Base-by-base conservation (phyloP, 169 alveolate species). In the Eimeria necatrix region DNA sequence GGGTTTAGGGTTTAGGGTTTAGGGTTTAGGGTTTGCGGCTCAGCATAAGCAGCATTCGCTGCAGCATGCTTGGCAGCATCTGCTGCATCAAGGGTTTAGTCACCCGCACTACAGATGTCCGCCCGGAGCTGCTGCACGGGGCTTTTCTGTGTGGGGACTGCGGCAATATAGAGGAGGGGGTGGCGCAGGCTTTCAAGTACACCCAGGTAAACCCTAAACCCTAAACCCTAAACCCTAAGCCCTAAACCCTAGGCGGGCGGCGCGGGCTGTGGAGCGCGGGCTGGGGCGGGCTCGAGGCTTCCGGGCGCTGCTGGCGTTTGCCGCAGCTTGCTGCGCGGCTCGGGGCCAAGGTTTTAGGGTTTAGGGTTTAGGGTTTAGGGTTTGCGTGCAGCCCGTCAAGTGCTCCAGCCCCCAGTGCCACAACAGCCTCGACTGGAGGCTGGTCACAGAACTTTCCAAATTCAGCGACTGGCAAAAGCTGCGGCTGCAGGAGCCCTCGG, bases 21-120 rank as follows among this genome's bases (percentile, higher is more conserved):
- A 73, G 84, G 60, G 85, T 74, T 74, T 74, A 32, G 85, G 85
- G 85, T 74, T 74, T 74, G 41, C 20, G n/a, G 48, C n/a, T 73
- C 92, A 96, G 97, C 61, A 94, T 97, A 48, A 94, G 96, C 84
- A 95, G 94, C 18, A 64, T 98, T 49, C 95, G 98, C 84, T 97
- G 98, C 95, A 96, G 96, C 92, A 97, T 97, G 97, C 96, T 99
- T 18, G 99, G 99, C 8, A 98, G 98, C 95, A 96, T 99, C 93
- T 96, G 97, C 20, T 94, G 98, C 70, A 97, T 99, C 48, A 80
- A 98, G 24, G 99, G 99, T 18, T 99, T 99, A 68, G 99, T 99
- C 18, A 99, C 99, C 48, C 97, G 99, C 86, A 98, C 99, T 4
- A 98, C 99, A 4, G 99, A 99, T 86, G 99, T 99, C 3, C 96